A percentile compares a stretch with the other conserved stretches of the same genome.
Evolutionary conservation across 305 asterid genomes (phyloP).

Genomic region (Fraxinus nigra): DNA sequence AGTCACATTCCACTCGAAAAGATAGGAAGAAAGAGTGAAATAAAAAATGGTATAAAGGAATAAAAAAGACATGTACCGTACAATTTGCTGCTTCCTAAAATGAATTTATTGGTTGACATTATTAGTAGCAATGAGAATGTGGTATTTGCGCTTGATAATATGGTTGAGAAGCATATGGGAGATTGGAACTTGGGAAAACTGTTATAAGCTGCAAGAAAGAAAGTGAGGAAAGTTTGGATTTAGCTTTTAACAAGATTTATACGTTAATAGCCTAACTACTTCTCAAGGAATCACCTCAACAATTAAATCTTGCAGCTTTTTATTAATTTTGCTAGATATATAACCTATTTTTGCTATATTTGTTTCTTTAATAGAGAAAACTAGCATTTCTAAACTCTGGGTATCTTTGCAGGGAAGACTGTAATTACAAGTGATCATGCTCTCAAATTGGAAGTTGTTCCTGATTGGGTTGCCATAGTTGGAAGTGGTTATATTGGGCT

Average conservation of each 20-base stretch:
- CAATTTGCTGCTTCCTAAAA: background rate
- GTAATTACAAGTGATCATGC: constrained; percentile 97
- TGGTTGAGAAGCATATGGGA: background rate
- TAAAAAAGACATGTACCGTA: background rate
- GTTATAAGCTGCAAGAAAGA: background rate
- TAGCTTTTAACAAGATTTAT: background rate
- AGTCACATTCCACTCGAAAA: background rate
- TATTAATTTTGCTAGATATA: background rate
- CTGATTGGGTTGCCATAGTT: constrained; percentile 91
- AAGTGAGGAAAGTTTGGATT: background rate
- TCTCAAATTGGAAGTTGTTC: constrained; percentile 82
- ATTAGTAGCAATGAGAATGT: background rate
- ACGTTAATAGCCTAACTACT: background rate
- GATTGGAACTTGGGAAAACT: background rate
- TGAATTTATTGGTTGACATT: background rate
- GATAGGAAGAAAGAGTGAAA: background rate
- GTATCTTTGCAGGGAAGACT: constrained; percentile 64
- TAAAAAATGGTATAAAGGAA: background rate
- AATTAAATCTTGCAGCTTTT: background rate
- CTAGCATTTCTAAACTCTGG: background rate
- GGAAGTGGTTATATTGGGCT: constrained; percentile 99
- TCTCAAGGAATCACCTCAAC: background rate
- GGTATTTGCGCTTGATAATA: background rate
- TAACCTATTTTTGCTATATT: background rate
- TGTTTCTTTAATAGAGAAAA: background rate